phyloP scores from a whole-genome alignment of 306 rosid species.

The Crataegus laevigata region DNA sequence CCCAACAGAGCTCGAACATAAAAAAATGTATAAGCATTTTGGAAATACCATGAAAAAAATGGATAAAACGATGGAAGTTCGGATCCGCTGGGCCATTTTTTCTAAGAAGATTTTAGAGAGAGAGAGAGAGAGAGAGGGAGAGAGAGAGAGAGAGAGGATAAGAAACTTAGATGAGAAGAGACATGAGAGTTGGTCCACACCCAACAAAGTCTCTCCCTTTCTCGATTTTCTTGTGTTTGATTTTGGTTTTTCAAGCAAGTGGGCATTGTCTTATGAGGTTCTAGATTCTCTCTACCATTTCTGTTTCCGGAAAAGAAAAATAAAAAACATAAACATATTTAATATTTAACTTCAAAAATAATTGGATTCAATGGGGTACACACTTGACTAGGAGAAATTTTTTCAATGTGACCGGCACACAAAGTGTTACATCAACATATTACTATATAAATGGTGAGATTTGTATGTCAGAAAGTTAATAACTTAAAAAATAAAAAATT shows the following conservation, averaged over 20 bases:
- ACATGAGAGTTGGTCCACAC: slow-evolving; percentile 46
- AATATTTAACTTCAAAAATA: background rate
- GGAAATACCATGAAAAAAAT: slow-evolving; percentile 14
- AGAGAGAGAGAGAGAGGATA: slow-evolving; percentile 9
- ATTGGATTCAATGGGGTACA: slow-evolving; percentile 12
- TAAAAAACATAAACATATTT: background rate
- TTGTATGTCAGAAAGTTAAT: no score
- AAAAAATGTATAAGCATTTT: slow-evolving; percentile 21
- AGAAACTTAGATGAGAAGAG: slow-evolving; percentile 50
- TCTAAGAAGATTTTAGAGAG: slow-evolving; percentile 45
- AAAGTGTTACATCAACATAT: no score
- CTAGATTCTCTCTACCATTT: slow-evolving; percentile 48
- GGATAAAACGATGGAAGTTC: slow-evolving; percentile 43
- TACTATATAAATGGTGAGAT: no score
- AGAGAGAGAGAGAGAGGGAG: slow-evolving; percentile 14
- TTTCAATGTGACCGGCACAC: no score
- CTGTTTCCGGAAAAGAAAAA: background rate
- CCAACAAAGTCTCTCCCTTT: slow-evolving; percentile 21
- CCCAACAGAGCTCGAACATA: slow-evolving; percentile 22
- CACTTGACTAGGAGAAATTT: no score
- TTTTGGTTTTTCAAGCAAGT: slow-evolving; percentile 18
- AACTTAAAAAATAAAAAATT: no score
- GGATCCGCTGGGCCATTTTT: slow-evolving; percentile 70
- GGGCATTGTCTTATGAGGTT: slow-evolving; percentile 21
- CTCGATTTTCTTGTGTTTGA: slow-evolving; percentile 26